These are phyloP conservation scores for Cyamopsis tetragonoloba DNA, from an alignment of 306 rosid genomes.

Conservation along the genomic window DNA sequence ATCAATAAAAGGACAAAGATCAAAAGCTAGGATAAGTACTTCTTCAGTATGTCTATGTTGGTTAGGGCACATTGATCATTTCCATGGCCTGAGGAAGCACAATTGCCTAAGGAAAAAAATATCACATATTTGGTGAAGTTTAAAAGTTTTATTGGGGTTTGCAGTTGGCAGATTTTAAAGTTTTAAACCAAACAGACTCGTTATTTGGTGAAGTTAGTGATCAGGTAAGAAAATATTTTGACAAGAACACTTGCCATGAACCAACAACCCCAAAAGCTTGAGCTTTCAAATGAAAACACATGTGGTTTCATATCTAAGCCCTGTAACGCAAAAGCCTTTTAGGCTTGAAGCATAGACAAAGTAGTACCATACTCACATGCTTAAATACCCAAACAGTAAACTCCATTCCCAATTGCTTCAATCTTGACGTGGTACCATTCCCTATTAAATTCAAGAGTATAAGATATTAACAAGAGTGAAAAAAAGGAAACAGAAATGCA, in stretches of 20 bases:
- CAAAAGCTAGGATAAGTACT: not conserved
- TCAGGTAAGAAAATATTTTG: not conserved
- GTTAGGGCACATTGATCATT: too few relatives aligned
- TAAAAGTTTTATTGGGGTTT: too few relatives aligned
- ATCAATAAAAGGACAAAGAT: not conserved
- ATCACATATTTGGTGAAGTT: too few relatives aligned
- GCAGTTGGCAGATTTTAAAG: too few relatives aligned
- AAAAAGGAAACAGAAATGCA: not conserved
- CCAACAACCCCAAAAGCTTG: not conserved
- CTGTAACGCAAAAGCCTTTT: not conserved
- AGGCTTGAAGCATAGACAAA: not conserved
- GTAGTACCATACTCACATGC: conserved; percentile 63
- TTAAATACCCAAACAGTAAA: conserved; percentile 97
- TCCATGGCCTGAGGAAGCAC: too few relatives aligned
- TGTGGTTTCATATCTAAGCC: not conserved
- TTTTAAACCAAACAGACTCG: too few relatives aligned
- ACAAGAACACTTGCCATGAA: not conserved
- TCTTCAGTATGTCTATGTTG: too few relatives aligned
- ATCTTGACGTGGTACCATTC: conserved; percentile 73
- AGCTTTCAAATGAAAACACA: not conserved
- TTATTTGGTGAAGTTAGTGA: not conserved
- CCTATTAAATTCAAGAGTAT: conserved; percentile 47
- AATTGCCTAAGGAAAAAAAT: too few relatives aligned
- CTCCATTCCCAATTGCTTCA: conserved; percentile 98
- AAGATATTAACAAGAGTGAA: conserved; percentile 15